Evolutionary conservation across 345 rosid genomes (phyloP).

Genomic region (Iberis pinnata): DNA sequence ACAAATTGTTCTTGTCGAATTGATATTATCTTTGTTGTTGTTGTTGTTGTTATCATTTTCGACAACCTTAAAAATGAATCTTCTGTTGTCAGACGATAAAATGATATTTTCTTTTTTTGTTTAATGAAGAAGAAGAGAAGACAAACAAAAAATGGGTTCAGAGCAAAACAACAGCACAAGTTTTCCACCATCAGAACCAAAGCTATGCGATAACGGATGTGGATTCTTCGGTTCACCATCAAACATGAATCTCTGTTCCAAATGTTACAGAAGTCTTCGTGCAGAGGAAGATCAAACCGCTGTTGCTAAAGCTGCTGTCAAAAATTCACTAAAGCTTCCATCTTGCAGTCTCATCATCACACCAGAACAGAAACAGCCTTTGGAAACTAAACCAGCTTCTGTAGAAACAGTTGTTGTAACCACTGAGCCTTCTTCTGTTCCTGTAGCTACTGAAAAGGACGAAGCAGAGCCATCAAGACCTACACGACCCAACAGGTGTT

Average conservation of each 20-base stretch:
- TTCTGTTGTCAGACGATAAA: constrained; percentile 13
- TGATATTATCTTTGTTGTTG: background rate
- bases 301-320: constrained; percentile 54
- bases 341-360: constrained; percentile 18
- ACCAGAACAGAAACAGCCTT: constrained; percentile 13
- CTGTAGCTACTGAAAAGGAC: background rate
- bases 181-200: constrained; percentile 52
- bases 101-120: background rate
- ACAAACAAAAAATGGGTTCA: constrained; percentile 48
- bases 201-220: constrained; percentile 75
- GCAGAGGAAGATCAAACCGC: constrained; percentile 52
- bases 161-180: constrained; percentile 77
- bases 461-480: constrained; percentile 25
- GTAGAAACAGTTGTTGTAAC: constrained; percentile 13
- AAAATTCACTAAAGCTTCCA: constrained; percentile 44
- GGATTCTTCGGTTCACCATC: constrained; percentile 73
- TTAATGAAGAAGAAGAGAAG: constrained; percentile 12
- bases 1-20: background rate
- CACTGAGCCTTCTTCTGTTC: constrained; percentile 16
- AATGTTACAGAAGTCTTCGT: constrained; percentile 62
- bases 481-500: constrained; percentile 35
- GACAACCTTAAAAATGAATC: background rate
- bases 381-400: constrained; percentile 6
- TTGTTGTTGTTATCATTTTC: background rate
- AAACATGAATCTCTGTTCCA: constrained; percentile 82